Evolutionary conservation across 306 rosid species (phyloP), one percentile per base, ranked within the genome.

Genomic region (Quercus wislizeni): DNA sequence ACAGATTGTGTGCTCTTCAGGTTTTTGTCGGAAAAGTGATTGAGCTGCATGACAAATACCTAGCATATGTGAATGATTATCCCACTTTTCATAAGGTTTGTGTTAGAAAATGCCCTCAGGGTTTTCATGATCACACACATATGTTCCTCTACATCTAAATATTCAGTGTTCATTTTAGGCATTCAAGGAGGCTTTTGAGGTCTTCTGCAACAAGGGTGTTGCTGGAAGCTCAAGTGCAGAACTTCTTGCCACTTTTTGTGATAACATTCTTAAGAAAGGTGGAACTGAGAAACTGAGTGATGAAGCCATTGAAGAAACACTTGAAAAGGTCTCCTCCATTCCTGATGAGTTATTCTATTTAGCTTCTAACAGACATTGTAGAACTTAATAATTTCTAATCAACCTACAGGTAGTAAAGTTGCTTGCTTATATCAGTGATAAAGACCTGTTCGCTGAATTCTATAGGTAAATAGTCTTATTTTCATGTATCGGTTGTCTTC

Each of bases 391-490:
- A 33, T 64, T 64, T 3, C 33, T n/a, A 51, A 73, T 41, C 64
- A 55, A 28, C 78, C 55, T 76, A 25, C 83, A 93, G 98, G 90
- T 89, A 19, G 91, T 93, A 55, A 87, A 89, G 87, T 81, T 93
- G 77, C 93, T 93, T 82, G 91, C 91, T 19, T 91, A 89, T 78
- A 85, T 93, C 65, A 88, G 97, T 18, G 99, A 94, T 83, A 94
- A 94, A 80, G 99, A 94, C 80, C 80, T 94, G 75, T 94, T 88
- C 79, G 95, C 97, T 41, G 99, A 94, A 78, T 94, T 94, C 76
- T 94, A 94, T 77, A 80, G 91, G 91, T 87, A 81, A 30, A 33
- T 2, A 30, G 13, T 28, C 14, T 5, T 64, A 6, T 64, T 30
- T 64, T 64, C 27, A 65, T n/a, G 3, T 6, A 68, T 38, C 2